Evolutionary conservation across 1,139 yeast genomes (phyloP), one percentile per base, ranked within the genome.

Genomic region (Pichia inconspicua): DNA sequence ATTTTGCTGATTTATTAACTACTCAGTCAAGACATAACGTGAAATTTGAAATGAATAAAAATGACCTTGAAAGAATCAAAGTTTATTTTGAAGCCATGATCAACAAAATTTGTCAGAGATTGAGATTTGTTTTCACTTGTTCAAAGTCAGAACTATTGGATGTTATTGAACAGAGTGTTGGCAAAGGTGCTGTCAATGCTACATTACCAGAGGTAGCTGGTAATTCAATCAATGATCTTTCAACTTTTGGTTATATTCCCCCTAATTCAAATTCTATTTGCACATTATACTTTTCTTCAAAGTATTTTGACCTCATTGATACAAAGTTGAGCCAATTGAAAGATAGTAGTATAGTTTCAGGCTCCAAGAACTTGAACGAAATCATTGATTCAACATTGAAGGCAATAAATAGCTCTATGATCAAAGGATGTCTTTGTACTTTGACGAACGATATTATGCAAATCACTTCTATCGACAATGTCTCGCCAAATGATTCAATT

Each of bases 201-300:
- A 41, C 32, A 9, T 42, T 48, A 10, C 49, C 53, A 11, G 31
- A 30, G 1, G 41, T 42, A 25, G 45, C 48, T 19, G 66, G 30
- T 32, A 54, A 54, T 37, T 51, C 53, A 25, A 17, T 50, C 5
- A 32, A 43, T 31, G 41, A 59, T 1, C 61, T 68, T 4, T 55
- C 65, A 10, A 62, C 74, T 40, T 73, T 70, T 62, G 79, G 81
- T 2, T 81, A 79, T 55, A 59, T 80, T 28, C 88, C 89, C 2
- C 81, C 81, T 1, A 67, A 69, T 49, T 71, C 86, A 1, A 83
- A 81, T 55, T 75, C 83, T 9, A 64, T 83, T 31, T 72, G 84
- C 44, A 71, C 83, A 2, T 75, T 42, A 61, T 67, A 50, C 64
- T 78, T 43, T 61, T 71, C 43, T 66, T 67, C 44, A 58, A 67